Evolutionary conservation across 176 grass and related monocot species (phyloP).

Genomic region (Tuctoria greenei): DNA sequence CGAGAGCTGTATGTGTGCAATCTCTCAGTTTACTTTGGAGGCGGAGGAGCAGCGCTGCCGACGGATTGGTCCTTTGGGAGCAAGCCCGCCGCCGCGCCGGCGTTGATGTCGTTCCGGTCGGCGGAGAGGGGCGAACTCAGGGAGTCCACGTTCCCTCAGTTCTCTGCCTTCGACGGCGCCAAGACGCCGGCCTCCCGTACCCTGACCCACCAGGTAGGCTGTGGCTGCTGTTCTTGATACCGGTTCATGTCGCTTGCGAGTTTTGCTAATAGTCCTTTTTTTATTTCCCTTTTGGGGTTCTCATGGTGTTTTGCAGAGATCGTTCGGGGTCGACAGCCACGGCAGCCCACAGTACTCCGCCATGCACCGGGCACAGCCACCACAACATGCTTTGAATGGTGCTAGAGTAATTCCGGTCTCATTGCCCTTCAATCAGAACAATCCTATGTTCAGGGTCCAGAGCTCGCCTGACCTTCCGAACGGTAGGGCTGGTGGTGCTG

Average conservation of each 20-base stretch:
- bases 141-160: constrained; percentile 26
- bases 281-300: no score
- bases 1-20: background rate
- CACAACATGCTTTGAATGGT: constrained; percentile 38
- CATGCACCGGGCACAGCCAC: constrained; percentile 26
- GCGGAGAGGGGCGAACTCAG: constrained; percentile 40
- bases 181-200: constrained; percentile 25
- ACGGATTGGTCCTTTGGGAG: constrained; percentile 70
- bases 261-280: no score
- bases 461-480: constrained; percentile 45
- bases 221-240: no score
- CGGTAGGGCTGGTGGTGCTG: background rate
- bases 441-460: constrained; percentile 62
- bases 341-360: constrained; percentile 27
- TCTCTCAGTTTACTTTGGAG: constrained; percentile 49
- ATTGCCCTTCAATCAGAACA: constrained; percentile 53
- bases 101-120: constrained; percentile 67
- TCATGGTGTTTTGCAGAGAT: constrained; percentile 38
- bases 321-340: constrained; percentile 31
- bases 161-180: constrained; percentile 42
- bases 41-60: constrained; percentile 24
- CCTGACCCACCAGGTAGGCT: constrained; percentile 52
- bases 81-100: constrained; percentile 39
- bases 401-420: constrained; percentile 45
- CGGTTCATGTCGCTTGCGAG: no score